Percentiles rank a stretch among this genome's conserved stretches.
These are phyloP conservation scores for Solanum lignicaule DNA, from an alignment of 257 asterid species.

Conservation along the genomic window DNA sequence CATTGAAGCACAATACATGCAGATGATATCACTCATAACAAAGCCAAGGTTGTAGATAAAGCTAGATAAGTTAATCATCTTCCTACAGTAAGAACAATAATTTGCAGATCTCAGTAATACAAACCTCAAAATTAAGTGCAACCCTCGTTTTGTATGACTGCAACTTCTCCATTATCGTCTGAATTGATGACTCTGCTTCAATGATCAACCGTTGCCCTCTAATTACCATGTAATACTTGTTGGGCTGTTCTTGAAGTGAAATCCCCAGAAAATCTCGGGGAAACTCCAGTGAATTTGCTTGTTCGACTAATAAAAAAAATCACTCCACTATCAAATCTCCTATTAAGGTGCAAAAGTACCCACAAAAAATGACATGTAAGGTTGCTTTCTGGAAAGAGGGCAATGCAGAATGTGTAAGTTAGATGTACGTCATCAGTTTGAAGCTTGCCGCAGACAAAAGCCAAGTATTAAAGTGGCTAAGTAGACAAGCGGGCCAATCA, in stretches of 20 bases:
- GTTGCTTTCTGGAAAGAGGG: background rate
- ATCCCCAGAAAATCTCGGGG: slow-evolving; percentile 93
- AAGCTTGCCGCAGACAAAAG: background rate
- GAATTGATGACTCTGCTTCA: slow-evolving; percentile 30
- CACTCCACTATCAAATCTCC: slow-evolving; percentile 9
- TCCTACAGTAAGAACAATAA: slow-evolving; percentile 9
- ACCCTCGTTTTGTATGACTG: slow-evolving; percentile 86
- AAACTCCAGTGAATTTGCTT: slow-evolving; percentile 40
- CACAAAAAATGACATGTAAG: background rate
- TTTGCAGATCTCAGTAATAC: slow-evolving; percentile 5
- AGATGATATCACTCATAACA: background rate
- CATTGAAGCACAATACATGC: background rate
- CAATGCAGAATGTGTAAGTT: background rate
- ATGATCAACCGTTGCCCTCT: slow-evolving; percentile 54
- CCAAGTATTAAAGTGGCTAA: background rate
- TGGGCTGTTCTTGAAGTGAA: slow-evolving; percentile 82
- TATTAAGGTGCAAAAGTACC: background rate
- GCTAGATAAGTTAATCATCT: background rate
- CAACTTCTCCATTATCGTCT: slow-evolving; percentile 84
- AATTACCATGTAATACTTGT: slow-evolving; percentile 63
- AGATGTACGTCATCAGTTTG: background rate
- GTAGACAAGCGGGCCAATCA: background rate
- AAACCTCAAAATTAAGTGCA: slow-evolving; percentile 84
- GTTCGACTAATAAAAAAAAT: slow-evolving; percentile 45
- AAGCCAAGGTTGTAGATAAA: background rate